These are phyloP conservation scores for Penicillium italicum DNA, from an alignment of 2,329 filamentous ascomycete genomes.

Conservation along the genomic window DNA sequence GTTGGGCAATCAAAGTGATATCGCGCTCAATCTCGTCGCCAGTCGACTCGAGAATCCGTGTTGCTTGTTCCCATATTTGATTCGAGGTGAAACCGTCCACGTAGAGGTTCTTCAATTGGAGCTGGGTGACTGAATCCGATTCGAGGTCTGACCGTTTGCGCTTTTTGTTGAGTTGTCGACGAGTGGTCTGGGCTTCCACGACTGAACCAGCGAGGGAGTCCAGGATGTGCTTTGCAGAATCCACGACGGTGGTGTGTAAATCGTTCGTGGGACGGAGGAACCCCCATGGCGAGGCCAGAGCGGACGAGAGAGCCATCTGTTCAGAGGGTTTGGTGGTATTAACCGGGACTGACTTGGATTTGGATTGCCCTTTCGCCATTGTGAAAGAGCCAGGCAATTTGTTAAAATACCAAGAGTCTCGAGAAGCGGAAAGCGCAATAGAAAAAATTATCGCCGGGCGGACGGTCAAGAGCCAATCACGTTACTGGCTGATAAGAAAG, in stretches of 20 bases:
- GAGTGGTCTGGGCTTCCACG: constrained; percentile 66
- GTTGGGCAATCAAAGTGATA: constrained; percentile 36
- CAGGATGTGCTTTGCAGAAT: constrained; percentile 73
- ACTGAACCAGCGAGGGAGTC: constrained; percentile 74
- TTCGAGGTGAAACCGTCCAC: constrained; percentile 80
- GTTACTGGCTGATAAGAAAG: constrained; percentile 6
- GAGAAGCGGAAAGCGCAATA: constrained; percentile 6
- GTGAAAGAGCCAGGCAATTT: constrained; percentile 2
- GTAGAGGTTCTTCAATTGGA: constrained; percentile 80
- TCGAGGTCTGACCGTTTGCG: constrained; percentile 63
- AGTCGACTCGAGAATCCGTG: constrained; percentile 70
- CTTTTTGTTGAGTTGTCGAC: constrained; percentile 68
- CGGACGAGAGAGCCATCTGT: constrained; percentile 19
- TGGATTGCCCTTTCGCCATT: constrained; percentile 19
- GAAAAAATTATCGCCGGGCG: constrained; percentile 24
- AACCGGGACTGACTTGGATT: neutral
- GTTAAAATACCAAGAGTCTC: neutral
- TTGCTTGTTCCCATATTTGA: constrained; percentile 93
- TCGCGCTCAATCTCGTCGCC: constrained; percentile 52
- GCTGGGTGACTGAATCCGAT: constrained; percentile 46
- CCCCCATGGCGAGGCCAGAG: constrained; percentile 62
- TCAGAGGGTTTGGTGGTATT: neutral
- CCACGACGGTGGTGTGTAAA: constrained; percentile 66
- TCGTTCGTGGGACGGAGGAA: constrained; percentile 72
- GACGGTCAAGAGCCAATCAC: constrained; percentile 4